phyloP scores from a whole-genome alignment of 169 alveolate genomes.

The Babesia caballi region DNA sequence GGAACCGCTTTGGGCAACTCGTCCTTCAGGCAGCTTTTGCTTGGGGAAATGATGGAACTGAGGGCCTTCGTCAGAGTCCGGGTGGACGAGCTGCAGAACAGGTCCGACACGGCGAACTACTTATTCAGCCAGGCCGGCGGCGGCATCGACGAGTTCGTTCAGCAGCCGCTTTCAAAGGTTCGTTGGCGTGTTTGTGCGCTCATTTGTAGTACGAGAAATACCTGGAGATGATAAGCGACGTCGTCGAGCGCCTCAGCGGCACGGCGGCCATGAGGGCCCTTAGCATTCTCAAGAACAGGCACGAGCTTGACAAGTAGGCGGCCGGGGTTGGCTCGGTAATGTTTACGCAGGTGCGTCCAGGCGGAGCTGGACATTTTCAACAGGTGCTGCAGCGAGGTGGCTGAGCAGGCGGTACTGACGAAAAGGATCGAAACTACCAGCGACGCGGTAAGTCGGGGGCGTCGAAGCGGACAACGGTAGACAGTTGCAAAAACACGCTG shows the following conservation, averaged over 20 bases:
- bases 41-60: constrained; percentile 56
- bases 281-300: constrained; percentile 20
- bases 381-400: constrained; percentile 26
- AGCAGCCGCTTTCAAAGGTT: constrained; percentile 25
- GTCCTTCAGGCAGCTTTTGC: constrained; percentile 30
- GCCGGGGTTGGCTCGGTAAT: neutral
- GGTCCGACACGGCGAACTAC: constrained; percentile 18
- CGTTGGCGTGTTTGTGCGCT: neutral
- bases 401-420: constrained; percentile 11
- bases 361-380: constrained; percentile 49
- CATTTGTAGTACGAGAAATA: constrained; percentile 17
- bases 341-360: constrained; percentile 25
- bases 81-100: constrained; percentile 29
- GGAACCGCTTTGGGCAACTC: constrained; percentile 35
- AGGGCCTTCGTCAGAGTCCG: constrained; percentile 30
- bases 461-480: neutral
- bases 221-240: constrained; percentile 1
- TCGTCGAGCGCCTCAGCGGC: constrained; percentile 46
- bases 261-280: constrained; percentile 22
- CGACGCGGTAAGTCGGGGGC: neutral
- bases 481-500: constrained; percentile 8
- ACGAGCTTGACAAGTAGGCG: constrained; percentile 36
- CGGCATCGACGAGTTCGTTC: neutral
- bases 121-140: constrained; percentile 3
- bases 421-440: constrained; percentile 39